phyloP scores from a whole-genome alignment of 441 rosid species.

The Brassica hybrid region DNA sequence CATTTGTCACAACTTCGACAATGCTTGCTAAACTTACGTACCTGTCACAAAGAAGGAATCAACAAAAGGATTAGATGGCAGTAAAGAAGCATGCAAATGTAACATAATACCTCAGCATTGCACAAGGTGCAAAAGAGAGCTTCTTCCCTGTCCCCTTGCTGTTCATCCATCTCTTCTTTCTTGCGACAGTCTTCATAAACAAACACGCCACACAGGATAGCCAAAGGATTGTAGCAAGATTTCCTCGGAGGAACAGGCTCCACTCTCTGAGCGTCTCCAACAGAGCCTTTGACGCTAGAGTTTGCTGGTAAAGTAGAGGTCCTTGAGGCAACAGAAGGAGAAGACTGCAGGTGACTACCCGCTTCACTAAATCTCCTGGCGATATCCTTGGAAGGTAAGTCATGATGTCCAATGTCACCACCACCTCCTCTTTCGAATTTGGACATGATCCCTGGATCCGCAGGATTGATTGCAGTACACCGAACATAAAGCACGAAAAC shows the following conservation, averaged over 20 bases:
- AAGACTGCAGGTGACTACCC: constrained; percentile 63
- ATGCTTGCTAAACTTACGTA: constrained; percentile 74
- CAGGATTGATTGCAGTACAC: constrained; percentile 76
- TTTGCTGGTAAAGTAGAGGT: constrained; percentile 65
- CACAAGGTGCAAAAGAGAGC: constrained; percentile 77
- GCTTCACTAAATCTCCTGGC: constrained; percentile 63
- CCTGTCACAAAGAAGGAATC: constrained; percentile 47
- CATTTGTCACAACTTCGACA: constrained; percentile 79
- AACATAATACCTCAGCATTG: constrained; percentile 62
- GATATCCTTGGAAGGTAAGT: constrained; percentile 50
- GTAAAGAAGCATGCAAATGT: constrained; percentile 1
- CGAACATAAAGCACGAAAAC: constrained; percentile 72
- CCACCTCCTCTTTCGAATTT: constrained; percentile 47
- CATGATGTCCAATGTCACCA: constrained; percentile 38
- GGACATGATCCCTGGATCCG: constrained; percentile 80
- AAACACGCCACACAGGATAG: constrained; percentile 61
- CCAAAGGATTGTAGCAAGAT: constrained; percentile 45
- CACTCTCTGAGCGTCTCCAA: constrained; percentile 43
- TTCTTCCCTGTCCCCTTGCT: constrained; percentile 60
- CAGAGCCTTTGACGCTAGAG: constrained; percentile 76
- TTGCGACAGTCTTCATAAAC: constrained; percentile 73
- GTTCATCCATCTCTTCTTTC: constrained; percentile 48
- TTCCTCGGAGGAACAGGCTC: constrained; percentile 3
- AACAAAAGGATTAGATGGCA: not conserved
- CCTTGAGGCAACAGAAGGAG: constrained; percentile 80